phyloP scores from a whole-genome alignment of 345 rosid species.

The Corchorus olitorius region DNA sequence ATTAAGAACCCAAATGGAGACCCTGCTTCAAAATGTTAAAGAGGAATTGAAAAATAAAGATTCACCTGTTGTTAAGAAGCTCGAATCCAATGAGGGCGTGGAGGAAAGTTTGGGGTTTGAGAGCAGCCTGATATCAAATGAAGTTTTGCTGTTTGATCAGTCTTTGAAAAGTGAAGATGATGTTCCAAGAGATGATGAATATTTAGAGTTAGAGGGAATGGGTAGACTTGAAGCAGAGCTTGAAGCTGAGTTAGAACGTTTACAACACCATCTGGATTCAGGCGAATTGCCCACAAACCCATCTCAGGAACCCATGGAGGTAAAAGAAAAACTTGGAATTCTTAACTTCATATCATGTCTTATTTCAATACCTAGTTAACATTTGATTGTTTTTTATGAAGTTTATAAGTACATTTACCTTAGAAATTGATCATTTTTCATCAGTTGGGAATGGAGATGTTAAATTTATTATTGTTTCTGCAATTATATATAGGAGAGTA shows the following conservation, averaged over 20 bases:
- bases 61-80: slow-evolving; percentile 13
- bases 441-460: neutral
- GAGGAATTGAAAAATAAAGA: slow-evolving; percentile 34
- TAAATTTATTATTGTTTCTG: neutral
- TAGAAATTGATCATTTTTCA: neutral
- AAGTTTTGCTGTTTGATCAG: slow-evolving; percentile 25
- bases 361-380: neutral
- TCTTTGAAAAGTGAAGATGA: slow-evolving; percentile 31
- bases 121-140: slow-evolving; percentile 19
- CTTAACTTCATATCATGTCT: neutral
- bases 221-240: slow-evolving; percentile 76
- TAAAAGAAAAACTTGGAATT: slow-evolving; percentile 11
- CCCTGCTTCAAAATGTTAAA: slow-evolving; percentile 41
- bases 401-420: neutral
- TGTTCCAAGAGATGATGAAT: slow-evolving; percentile 29
- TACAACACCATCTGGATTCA: slow-evolving; percentile 54
- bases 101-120: slow-evolving; percentile 36
- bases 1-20: slow-evolving; percentile 53
- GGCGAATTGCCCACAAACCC: slow-evolving; percentile 30
- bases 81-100: slow-evolving; percentile 27
- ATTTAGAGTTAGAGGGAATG: slow-evolving; percentile 43
- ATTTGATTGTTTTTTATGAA: neutral
- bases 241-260: slow-evolving; percentile 61
- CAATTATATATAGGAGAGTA: slow-evolving; percentile 26
- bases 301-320: slow-evolving; percentile 35